Evolutionary conservation across 139 green algal species (phyloP), one percentile per base, ranked within the genome.

Genomic region (Coelastrella sp.): DNA sequence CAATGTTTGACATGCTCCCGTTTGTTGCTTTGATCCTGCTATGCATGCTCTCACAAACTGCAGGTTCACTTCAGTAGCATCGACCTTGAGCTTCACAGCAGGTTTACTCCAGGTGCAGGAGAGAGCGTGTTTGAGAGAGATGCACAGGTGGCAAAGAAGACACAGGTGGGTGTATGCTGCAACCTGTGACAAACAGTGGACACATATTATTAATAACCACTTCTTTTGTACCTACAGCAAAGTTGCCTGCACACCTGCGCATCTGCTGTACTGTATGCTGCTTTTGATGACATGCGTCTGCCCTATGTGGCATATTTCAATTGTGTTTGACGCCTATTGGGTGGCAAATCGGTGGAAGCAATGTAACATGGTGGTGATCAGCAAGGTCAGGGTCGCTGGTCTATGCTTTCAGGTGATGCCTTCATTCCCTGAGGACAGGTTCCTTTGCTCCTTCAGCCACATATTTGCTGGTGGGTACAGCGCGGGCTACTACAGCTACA

Each of bases 401-500:
- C n/a, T n/a, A n/a, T n/a, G n/a, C n/a, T n/a, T n/a, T n/a, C n/a
- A 85, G 86, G 87, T 93, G 51, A 84, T 94, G 51, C 85, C 88
- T 5, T 43, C 85, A 5, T 93, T 98, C 82, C 93, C 93, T 0
- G 94, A 96, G 69, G 97, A 99, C 92, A 91, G 96, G 73, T 99
- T 99, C 94, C 91, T 99, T 37, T 99, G 96, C 92, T 86, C 85
- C 60, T 99, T 99, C 88, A 81, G 67, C 23, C 97, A 99, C 92
- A 99, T 99, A 88, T 99, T 99, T 89, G 95, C 96, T 1, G 96
- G 96, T 51, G 79, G 48, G 35, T 72, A 72, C 64, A 68, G 60
- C 0, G 78, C 62, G 1, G 82, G 69, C 40, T 92, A 91, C 57
- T 92, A 88, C 85, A 85, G 60, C 79, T 94, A 94, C 85, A 94